Evolutionary conservation across 179 eudicot species (phyloP), one percentile per base, ranked within the genome.

Genomic region (Heliamphora pulchella): DNA sequence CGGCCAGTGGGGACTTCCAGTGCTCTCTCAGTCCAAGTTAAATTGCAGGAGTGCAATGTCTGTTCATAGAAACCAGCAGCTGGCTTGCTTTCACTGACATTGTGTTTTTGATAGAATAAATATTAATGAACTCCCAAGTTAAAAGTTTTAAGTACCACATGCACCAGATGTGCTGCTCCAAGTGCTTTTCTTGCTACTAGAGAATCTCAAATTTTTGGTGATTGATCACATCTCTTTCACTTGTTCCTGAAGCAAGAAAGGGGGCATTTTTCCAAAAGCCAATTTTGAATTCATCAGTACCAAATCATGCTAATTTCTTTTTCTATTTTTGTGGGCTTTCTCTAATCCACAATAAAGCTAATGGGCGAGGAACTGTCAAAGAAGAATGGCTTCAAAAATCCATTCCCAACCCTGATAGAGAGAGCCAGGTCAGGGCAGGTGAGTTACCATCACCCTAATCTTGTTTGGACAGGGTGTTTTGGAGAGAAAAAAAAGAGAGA

Each of bases 1-100:
- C 31, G 82, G 83, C 61, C 90, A 86, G 22, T 88, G 86, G 88
- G 90, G 88, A 8, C 83, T 88, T 46, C 90, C 90, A 5, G 81
- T 86, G 22, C 80, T 84, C 63, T 88, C 86, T 68, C 86, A 84
- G 81, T 78, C 85, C 11, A 59, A 80, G 66, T 77, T 54, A 77
- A 75, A 75, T 14, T 76, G 69, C 51, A 78, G 79, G 79, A 43
- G 57, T 80, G 67, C 77, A 48, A 53, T 86, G 8, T 86, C 72
- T 63, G 44, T 74, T 68, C 72, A 77, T 47, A 86, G 72, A 47
- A 54, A 55, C 8, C 69, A 31, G 31, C 31, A 31, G 31, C 31
- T 81, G 62, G 57, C 68, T 63, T 68, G 65, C 70, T 72, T 14
- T 48, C 53, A 76, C 54, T 76, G 81, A 66, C 17, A 51, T 31